Base-by-base conservation (phyloP, 371 early-diverging fungal genomes). In the Batkoa obscura region DNA sequence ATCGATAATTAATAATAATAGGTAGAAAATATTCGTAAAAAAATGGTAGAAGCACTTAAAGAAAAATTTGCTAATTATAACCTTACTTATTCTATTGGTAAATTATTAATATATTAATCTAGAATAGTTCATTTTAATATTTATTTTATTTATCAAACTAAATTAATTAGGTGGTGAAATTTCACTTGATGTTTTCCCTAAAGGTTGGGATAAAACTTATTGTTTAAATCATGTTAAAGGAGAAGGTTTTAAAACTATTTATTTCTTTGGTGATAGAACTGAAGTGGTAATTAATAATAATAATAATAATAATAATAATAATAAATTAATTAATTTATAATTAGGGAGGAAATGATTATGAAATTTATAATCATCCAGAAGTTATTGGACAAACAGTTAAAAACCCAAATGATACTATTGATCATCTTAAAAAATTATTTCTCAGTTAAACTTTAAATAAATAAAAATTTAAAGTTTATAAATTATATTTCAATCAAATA, bases 181-280 rank as follows among this genome's bases (percentile, higher is more conserved):
- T 66, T 98, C 98, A 3, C 97, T 99, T 65, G 99, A 99, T 69
- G 92, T 98, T 17, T 98, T 99, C 80, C 99, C 99, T 42, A 81
- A 79, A 48, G 99, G 99, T 36, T 99, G 99, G 99, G 98, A 97
- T 73, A 97, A 97, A 81, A 99, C 98, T 46, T 99, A 93, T 73
- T 98, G 99, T 70, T 76, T 99, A 55, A 72, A 83, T 33, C 98
- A 99, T 66, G 62, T 99, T 35, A 69, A 85, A 63, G 63, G 77
- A 41, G 91, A 96, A 64, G 81, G 77, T 39, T 96, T 99, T 68
- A 81, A 79, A 61, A 79, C 66, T 30, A 86, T 99, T 58, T 90
- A 96, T 71, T 99, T 99, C 76, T 99, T 99, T 75, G 99, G 99
- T 50, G 99, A 99, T 73, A 99, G 98, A 85, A 93, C 97, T 23